Percentiles rank a stretch among this genome's conserved stretches.
phyloP scores from a whole-genome alignment of 495 filamentous ascomycete species.

The Choiromyces venosus region DNA sequence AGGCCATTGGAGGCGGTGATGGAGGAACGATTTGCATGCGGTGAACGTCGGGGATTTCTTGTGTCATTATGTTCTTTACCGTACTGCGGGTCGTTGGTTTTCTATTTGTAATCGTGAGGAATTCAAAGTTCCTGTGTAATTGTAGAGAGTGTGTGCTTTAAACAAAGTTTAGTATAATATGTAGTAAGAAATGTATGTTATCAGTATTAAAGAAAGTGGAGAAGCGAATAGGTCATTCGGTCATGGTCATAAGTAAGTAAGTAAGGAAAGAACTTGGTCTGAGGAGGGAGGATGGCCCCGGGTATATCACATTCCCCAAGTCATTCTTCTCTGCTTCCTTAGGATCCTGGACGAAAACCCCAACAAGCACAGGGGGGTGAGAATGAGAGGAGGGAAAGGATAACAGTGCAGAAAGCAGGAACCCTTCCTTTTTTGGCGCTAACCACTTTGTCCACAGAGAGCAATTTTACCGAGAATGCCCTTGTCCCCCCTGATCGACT shows the following conservation, averaged over 20 bases:
- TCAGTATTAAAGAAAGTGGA: background rate
- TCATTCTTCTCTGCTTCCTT: conserved; percentile 59
- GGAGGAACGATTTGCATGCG: background rate
- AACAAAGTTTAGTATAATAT: background rate
- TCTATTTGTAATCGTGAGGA: background rate
- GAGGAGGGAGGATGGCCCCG: background rate
- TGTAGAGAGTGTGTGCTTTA: background rate
- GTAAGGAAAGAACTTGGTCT: background rate
- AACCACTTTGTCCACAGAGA: background rate
- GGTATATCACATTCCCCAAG: background rate
- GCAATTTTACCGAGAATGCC: conserved; percentile 52
- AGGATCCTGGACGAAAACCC: conserved; percentile 81
- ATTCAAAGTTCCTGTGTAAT: background rate
- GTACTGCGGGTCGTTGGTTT: background rate
- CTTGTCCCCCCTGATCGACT: conserved; percentile 54
- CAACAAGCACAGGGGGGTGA: conserved; percentile 43
- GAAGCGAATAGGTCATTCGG: background rate
- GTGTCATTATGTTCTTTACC: background rate
- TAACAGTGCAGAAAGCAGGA: conserved; percentile 45
- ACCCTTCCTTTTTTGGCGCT: background rate
- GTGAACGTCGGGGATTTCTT: background rate
- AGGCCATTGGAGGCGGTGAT: background rate
- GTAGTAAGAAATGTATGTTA: background rate
- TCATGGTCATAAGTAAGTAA: background rate
- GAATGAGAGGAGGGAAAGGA: conserved; percentile 54